Evolutionary conservation across 1,284 basidiomycete genomes (phyloP).

Genomic region (Mycosarcoma maydis): DNA sequence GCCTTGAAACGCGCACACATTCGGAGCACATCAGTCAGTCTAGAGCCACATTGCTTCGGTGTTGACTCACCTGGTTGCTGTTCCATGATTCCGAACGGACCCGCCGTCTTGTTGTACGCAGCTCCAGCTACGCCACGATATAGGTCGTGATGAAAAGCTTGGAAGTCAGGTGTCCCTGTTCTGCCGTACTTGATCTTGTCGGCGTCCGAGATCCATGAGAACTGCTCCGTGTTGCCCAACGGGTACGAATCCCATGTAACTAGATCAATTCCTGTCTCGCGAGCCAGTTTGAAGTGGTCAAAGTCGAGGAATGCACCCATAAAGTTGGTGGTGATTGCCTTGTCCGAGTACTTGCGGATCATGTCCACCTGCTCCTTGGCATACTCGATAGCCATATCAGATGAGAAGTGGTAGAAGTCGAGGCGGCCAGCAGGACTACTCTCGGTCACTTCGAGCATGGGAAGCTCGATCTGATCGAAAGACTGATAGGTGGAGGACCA

Average conservation of each 20-base stretch:
- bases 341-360: constrained; percentile 38
- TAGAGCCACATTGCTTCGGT: too few relatives aligned
- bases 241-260: constrained; percentile 52
- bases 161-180: constrained; percentile 43
- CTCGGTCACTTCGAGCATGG: constrained; percentile 47
- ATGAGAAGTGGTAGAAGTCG: constrained; percentile 46
- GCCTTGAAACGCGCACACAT: too few relatives aligned
- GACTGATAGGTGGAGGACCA: constrained; percentile 44
- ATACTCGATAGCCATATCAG: constrained; percentile 46
- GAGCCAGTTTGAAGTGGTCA: constrained; percentile 45
- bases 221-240: constrained; percentile 43
- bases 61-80: constrained; percentile 41
- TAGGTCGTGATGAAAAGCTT: constrained; percentile 40
- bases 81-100: constrained; percentile 50
- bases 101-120: constrained; percentile 35
- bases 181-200: constrained; percentile 44
- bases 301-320: constrained; percentile 48
- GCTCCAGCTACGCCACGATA: constrained; percentile 46
- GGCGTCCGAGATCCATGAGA: constrained; percentile 32
- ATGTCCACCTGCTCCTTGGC: constrained; percentile 41
- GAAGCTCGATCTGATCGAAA: constrained; percentile 41
- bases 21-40: too few relatives aligned
- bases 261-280: constrained; percentile 33
- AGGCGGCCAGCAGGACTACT: constrained; percentile 46
- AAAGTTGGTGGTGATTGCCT: constrained; percentile 52